Evolutionary conservation across 768 basidiomycete genomes (phyloP).

Genomic region (Tremella fuciformis): DNA sequence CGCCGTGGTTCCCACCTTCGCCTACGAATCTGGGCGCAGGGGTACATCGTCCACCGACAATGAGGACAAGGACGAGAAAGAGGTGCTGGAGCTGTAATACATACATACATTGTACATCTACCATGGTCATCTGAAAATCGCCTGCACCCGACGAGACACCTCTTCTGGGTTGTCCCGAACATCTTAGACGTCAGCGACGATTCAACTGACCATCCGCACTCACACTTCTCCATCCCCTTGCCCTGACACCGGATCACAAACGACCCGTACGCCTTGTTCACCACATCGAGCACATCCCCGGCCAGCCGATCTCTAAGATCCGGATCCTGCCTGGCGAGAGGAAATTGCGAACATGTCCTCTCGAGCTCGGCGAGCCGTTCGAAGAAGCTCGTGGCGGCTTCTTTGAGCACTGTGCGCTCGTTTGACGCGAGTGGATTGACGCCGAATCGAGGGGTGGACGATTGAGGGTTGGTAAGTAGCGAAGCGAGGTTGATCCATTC

Average conservation of each 20-base stretch:
- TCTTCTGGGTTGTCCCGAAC: slow-evolving; percentile 41
- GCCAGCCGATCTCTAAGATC: slow-evolving; percentile 44
- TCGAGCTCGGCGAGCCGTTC: slow-evolving; percentile 43
- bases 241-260: slow-evolving; percentile 35
- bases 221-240: slow-evolving; percentile 48
- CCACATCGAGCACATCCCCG: slow-evolving; percentile 27
- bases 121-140: slow-evolving; percentile 30
- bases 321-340: slow-evolving; percentile 43
- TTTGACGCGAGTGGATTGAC: slow-evolving; percentile 16
- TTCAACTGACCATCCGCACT: slow-evolving; percentile 16
- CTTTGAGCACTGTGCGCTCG: slow-evolving; percentile 44
- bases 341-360: slow-evolving; percentile 29
- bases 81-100: too few relatives aligned
- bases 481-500: slow-evolving; percentile 31
- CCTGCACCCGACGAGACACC: slow-evolving; percentile 33
- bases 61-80: too few relatives aligned
- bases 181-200: slow-evolving; percentile 24
- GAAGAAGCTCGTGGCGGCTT: slow-evolving; percentile 42
- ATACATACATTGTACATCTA: too few relatives aligned
- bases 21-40: too few relatives aligned
- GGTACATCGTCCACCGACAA: too few relatives aligned
- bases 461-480: slow-evolving; percentile 22
- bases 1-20: too few relatives aligned
- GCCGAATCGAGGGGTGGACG: slow-evolving; percentile 32
- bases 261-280: slow-evolving; percentile 32